Base-by-base conservation (phyloP, 257 asterid species). In the Paraleonurus japonicus region DNA sequence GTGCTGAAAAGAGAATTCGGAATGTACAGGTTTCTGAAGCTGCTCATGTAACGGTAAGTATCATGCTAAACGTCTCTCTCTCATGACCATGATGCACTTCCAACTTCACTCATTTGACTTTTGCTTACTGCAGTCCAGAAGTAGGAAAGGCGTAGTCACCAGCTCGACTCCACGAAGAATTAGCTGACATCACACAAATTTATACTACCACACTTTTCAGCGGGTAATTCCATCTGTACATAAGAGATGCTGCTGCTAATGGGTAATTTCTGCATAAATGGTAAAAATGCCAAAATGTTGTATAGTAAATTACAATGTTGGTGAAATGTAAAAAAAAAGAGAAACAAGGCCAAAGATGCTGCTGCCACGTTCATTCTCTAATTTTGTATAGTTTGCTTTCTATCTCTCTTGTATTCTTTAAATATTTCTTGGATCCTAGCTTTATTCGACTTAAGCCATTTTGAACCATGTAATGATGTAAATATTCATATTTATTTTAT, bases 21-120 rank as follows among this genome's bases (percentile, higher is more conserved):
- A 54, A 57, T 16, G 63, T 58, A 22, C 78, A 17, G 48, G 61
- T 61, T 69, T 66, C 70, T 27, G 75, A 70, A 69, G 58, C 48
- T 5, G 54, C 80, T 74, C 81, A 62, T 65, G 43, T 66, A 45
- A 28, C 39, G 16, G 85, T 82, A 65, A 85, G 87, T 78, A 61
- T 65, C 17, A 12, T 54, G 16, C 27, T 7, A 11, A 45, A 55
- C 55, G 16, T 26, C 47, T 17, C 65, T 30, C 15, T 17, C 47
- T 16, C 33, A 1, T 4, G 19, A 3, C 63, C 17, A 23, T n/a
- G 55, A 48, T 48, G 10, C 2, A 27, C 24, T 13, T 28, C 24
- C 24, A 13, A n/a, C 37, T 26, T 15, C 22, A 5, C 22, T 71
- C 37, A 13, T 51, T 20, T 4, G 35, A 28, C 10, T 13, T 73